Conservation (phyloP, 1,139 yeast species). For the Hansenula sp. region DNA sequence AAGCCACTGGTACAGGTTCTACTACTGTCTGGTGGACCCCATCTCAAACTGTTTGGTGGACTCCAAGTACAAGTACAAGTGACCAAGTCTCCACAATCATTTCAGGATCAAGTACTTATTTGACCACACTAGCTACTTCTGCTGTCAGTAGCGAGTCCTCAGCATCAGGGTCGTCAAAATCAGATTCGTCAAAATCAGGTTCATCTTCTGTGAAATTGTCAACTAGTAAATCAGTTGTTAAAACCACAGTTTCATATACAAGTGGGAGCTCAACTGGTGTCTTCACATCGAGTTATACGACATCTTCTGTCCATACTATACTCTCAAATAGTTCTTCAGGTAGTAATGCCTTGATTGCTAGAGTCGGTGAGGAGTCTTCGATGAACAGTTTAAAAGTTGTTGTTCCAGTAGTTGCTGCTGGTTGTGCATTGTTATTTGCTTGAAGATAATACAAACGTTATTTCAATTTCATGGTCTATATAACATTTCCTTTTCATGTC, state of each 20-base stretch:
- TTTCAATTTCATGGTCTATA: background rate
- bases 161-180: background rate
- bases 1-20: constrained; percentile 9
- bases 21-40: constrained; percentile 12
- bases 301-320: background rate
- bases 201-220: background rate
- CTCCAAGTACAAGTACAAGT: constrained; percentile 7
- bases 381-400: background rate
- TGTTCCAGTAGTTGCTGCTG: constrained; percentile 8
- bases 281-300: constrained; percentile 2
- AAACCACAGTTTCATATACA: background rate
- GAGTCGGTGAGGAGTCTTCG: background rate
- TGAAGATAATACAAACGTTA: too few species aligned
- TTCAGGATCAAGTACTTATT: constrained; percentile 5
- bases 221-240: background rate
- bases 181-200: background rate
- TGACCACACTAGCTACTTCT: constrained; percentile 3
- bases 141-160: background rate
- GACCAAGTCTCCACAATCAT: constrained; percentile 9
- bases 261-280: constrained; percentile 5
- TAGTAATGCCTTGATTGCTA: constrained; percentile 2
- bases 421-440: constrained; percentile 8
- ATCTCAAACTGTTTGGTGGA: constrained; percentile 11
- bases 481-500: background rate
- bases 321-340: constrained; percentile 6